Percentiles rank a stretch among this genome's conserved stretches.
These are phyloP conservation scores for Viridothelium virens DNA, from an alignment of 495 filamentous ascomycete species.

Conservation along the genomic window DNA sequence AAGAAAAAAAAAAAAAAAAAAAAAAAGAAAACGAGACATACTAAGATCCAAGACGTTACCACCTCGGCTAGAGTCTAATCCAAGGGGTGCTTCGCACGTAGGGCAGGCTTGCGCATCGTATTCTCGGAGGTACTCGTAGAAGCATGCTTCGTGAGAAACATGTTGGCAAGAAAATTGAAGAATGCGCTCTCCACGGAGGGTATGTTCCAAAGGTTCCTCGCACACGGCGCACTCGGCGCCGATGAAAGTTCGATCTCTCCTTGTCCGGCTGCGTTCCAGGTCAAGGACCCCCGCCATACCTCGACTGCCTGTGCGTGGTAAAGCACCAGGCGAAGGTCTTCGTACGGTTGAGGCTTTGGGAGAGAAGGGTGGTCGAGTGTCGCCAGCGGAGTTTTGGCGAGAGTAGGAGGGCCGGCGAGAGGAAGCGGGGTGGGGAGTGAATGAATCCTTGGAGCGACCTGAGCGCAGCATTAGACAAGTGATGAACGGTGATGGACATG, in stretches of 20 bases:
- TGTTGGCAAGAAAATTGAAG: conserved; percentile 94
- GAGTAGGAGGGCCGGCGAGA: conserved; percentile 1
- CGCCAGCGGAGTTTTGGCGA: conserved; percentile 6
- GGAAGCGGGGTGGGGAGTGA: background rate
- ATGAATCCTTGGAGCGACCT: conserved; percentile 6
- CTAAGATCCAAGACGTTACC: conserved; percentile 92
- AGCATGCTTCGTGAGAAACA: conserved; percentile 96
- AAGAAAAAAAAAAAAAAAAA: too few relatives aligned
- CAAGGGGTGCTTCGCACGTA: conserved; percentile 85
- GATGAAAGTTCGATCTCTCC: conserved; percentile 90
- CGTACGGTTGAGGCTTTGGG: conserved; percentile 3
- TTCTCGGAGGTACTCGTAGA: conserved; percentile 97
- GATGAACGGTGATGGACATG: background rate
- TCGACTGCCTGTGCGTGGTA: conserved; percentile 39
- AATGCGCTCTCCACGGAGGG: conserved; percentile 86
- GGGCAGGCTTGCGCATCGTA: conserved; percentile 93
- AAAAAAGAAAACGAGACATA: conserved; percentile 35
- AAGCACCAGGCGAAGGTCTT: background rate
- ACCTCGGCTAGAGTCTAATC: conserved; percentile 88
- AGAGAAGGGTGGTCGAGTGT: background rate
- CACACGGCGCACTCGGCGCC: conserved; percentile 93
- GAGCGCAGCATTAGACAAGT: conserved; percentile 3
- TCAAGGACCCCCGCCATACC: conserved; percentile 68
- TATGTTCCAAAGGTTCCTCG: conserved; percentile 96
- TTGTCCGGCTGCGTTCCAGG: conserved; percentile 68